Evolutionary conservation across 495 filamentous ascomycete genomes (phyloP), one percentile per base, ranked within the genome.

Genomic region (Chaetomium fimeti): DNA sequence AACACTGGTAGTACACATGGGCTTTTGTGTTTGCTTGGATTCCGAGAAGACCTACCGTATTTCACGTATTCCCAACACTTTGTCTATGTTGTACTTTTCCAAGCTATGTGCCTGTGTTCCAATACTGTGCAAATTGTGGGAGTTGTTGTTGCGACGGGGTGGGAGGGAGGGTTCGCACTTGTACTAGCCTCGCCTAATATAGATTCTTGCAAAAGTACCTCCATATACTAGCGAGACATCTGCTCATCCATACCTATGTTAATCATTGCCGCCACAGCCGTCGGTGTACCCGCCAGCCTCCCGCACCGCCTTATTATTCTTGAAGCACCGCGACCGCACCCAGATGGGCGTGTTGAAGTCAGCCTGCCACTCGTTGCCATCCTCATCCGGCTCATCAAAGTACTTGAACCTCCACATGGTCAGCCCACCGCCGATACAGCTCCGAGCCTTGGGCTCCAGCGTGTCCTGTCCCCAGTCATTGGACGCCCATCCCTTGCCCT

Each of bases 391-490:
- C 60, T 55, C 32, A n/a, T 56, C 61, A 36, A 56, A 67, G 55
- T 74, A 74, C 11, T 66, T 55, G 28, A 72, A 69, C 2, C 57
- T 13, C 63, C 58, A 74, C 20, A 3, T 3, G 3, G 70, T 66
- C 18, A 72, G 7, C 4, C 64, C 68, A 16, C 42, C 42, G 18
- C 66, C 72, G 8, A 72, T 36, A 48, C 72, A 74, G 4, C 15
- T 7, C 28, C 38, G 36, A 22, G 57, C 57, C 5, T 13, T 9
- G 13, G 27, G 18, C 15, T 48, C 5, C 55, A 67, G 65, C 38
- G 54, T 56, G 2, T 67, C 29, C 48, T 64, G 60, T 47, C 65
- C 65, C n/a, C 22, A 67, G 61, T 67, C 61, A 36, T 48, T 29
- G 13, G 29, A 60, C n/a, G 60, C 48, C 60, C 60, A 67, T 13